phyloP scores from a whole-genome alignment of 140 eudicot species.

The Erigeron philadelphicus region DNA sequence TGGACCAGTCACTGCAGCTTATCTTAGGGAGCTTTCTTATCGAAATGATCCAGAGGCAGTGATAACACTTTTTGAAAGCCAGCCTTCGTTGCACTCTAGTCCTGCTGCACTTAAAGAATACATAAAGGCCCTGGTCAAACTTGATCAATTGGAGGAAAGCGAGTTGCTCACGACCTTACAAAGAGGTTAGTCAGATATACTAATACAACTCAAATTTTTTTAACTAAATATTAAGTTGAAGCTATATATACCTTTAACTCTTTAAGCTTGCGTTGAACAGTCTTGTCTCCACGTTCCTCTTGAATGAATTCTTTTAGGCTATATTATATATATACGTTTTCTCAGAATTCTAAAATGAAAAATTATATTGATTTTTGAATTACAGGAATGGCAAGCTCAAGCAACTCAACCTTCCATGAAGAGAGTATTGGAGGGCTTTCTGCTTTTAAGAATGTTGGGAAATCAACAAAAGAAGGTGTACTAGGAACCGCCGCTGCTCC shows the following conservation, averaged over 20 bases:
- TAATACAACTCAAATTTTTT: too few species aligned
- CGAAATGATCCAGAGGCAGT: constrained; percentile 86
- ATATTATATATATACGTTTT: too few species aligned
- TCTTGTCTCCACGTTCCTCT: too few species aligned
- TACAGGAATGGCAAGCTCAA: constrained; percentile 52
- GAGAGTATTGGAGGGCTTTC: constrained; percentile 67
- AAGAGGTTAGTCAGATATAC: constrained; percentile 50
- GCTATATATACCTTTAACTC: too few species aligned
- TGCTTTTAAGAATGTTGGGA: constrained; percentile 67
- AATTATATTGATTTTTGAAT: not conserved
- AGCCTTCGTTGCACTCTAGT: constrained; percentile 67
- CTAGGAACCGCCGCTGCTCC: constrained; percentile 95
- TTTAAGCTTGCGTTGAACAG: too few species aligned
- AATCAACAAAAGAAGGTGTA: constrained; percentile 62
- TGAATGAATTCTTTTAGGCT: too few species aligned
- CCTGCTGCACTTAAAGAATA: constrained; percentile 80
- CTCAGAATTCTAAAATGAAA: not conserved
- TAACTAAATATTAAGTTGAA: too few species aligned
- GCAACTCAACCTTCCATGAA: constrained; percentile 37
- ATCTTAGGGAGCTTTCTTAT: constrained; percentile 57
- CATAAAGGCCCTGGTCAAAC: constrained; percentile 74
- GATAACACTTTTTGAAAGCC: constrained; percentile 78
- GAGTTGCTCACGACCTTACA: constrained; percentile 75
- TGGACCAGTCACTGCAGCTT: constrained; percentile 48
- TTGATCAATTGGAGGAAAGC: constrained; percentile 76